Evolutionary conservation across 139 green algal genomes (phyloP).

Genomic region (Volvox reticuliferus): DNA sequence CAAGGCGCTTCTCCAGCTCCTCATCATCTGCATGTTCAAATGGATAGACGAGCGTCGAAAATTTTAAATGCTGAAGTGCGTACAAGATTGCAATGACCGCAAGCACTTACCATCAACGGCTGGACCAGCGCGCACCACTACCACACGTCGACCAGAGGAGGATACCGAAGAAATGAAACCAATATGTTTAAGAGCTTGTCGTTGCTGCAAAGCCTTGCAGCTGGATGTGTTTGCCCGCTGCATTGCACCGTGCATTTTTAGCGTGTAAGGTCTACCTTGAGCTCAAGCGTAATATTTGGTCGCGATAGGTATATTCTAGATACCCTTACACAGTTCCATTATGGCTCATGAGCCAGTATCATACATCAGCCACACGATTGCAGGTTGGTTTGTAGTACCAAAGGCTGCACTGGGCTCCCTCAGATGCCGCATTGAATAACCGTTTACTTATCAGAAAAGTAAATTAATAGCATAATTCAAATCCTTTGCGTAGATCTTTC

Average conservation of each 20-base stretch:
- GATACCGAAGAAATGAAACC: no score
- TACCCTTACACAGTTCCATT: no score
- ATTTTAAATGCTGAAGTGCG: neutral
- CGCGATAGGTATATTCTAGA: no score
- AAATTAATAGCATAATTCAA: no score
- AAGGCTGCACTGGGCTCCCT: no score
- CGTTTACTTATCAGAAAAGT: no score
- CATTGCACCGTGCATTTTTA: neutral
- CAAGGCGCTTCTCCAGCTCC: constrained; percentile 84
- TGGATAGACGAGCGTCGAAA: neutral
- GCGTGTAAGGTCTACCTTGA: neutral
- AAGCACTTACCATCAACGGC: neutral
- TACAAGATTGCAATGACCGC: neutral
- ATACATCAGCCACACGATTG: no score
- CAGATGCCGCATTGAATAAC: no score
- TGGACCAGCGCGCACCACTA: constrained; percentile 14
- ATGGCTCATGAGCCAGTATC: no score
- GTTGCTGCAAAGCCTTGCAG: neutral
- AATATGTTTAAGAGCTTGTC: neutral
- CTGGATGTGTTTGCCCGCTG: neutral
- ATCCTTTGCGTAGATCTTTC: no score
- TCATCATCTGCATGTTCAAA: constrained; percentile 41
- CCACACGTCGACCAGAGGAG: neutral
- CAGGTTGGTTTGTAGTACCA: no score
- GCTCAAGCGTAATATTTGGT: neutral